Percentiles rank a stretch among this genome's conserved stretches.
These are phyloP conservation scores for Hypoxylon sp. DNA, from an alignment of 2,329 filamentous ascomycete species.

Conservation along the genomic window DNA sequence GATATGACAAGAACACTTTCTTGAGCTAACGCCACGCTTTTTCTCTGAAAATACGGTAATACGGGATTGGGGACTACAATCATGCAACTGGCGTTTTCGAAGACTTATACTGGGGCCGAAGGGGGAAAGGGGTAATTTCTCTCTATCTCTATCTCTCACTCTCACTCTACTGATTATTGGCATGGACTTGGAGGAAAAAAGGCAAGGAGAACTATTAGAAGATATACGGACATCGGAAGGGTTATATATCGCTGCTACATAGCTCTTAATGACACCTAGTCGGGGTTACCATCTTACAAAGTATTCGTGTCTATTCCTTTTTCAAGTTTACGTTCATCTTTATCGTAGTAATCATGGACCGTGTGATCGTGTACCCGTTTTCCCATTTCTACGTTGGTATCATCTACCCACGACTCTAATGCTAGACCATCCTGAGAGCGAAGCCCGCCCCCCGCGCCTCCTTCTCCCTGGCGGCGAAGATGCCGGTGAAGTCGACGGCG, in stretches of 20 bases:
- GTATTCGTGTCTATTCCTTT: too few relatives aligned
- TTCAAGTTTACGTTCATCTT: constrained; percentile 9
- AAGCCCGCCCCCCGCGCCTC: constrained; percentile 73
- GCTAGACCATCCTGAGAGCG: constrained; percentile 68
- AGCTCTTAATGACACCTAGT: constrained; percentile 38
- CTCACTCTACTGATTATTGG: constrained; percentile 15
- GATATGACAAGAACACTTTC: constrained; percentile 21
- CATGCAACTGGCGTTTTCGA: constrained; percentile 31
- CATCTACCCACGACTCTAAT: constrained; percentile 27
- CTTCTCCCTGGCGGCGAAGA: constrained; percentile 71
- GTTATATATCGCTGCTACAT: constrained; percentile 28
- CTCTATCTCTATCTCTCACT: not conserved
- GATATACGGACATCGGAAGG: constrained; percentile 23
- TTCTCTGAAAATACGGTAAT: constrained; percentile 27
- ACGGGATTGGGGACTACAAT: constrained; percentile 24
- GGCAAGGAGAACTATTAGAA: constrained; percentile 23
- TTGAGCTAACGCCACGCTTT: constrained; percentile 10
- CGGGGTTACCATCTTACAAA: constrained; percentile 20
- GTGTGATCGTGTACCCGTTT: too few relatives aligned
- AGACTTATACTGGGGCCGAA: constrained; percentile 3
- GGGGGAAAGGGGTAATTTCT: not conserved
- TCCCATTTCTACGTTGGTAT: constrained; percentile 12
- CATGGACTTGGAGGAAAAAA: constrained; percentile 27
- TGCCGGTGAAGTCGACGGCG: constrained; percentile 71
- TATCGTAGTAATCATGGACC: constrained; percentile 31